Evolutionary conservation across 106 monocot genomes (phyloP), one percentile per base, ranked within the genome.

Genomic region (Dendrobium nobile): DNA sequence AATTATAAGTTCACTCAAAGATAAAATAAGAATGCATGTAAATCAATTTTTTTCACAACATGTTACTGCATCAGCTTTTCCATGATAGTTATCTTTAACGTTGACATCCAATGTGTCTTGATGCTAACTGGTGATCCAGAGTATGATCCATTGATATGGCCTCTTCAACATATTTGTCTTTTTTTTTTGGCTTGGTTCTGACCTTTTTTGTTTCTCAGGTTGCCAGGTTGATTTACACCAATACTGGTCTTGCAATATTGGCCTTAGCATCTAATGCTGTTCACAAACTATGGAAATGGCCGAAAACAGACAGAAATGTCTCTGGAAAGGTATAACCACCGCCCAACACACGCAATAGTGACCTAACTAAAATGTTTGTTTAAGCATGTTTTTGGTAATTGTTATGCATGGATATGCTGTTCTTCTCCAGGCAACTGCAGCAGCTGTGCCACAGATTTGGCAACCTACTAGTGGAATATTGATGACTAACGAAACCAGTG

Each of bases 211-310:
- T 44, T 27, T 47, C 72, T 54, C 80, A 89, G 93, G 84, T 93
- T 55, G 78, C 84, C 18, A 81, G 87, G 41, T 78, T 93, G 75
- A 82, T 92, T 47, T 92, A 92, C 84, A 87, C 89, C 64, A 89
- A 89, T 78, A 85, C 89, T 74, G 92, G 92, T 24, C 75, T 86
- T 24, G 85, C 89, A 58, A 64, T 92, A 19, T 84, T 92, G 77
- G 92, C 92, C 77, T 79, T 92, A 27, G 87, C 87, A 64, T 85
- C 87, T 24, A 92, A 86, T 85, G 89, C 85, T 37, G 79, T 84
- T 79, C 89, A 92, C 87, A 80, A 85, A 58, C 87, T 92, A 15
- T 92, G 92, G 92, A 92, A 92, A 65, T 92, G 89, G 92, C 82
- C 84, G 1, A 87, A 89, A 67, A 89, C 80, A 80, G 89, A 89